phyloP scores from a whole-genome alignment of 306 rosid species.

The apple (Malus domestica) region ASM211411v1 NC_041798.1:8717001-8717500 shows the following conservation, averaged over 20 bases:
- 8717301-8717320: background rate
- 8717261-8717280: background rate
- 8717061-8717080: background rate
- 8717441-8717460: background rate
- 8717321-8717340: background rate
- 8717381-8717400: background rate
- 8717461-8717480: background rate
- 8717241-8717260: background rate
- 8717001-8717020: background rate
- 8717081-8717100: background rate
- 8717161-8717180: background rate
- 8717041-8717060: background rate
- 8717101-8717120: background rate
- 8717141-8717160: background rate
- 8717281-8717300: background rate
- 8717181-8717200: background rate
- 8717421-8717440: background rate
- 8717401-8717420: background rate
- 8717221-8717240: background rate
- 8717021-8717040: background rate
- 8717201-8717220: background rate
- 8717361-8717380: background rate
- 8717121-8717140: background rate
- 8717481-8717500: background rate
- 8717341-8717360: background rate